Base-by-base conservation (phyloP, 495 filamentous ascomycete genomes). In the Penicillium fimorum region DNA sequence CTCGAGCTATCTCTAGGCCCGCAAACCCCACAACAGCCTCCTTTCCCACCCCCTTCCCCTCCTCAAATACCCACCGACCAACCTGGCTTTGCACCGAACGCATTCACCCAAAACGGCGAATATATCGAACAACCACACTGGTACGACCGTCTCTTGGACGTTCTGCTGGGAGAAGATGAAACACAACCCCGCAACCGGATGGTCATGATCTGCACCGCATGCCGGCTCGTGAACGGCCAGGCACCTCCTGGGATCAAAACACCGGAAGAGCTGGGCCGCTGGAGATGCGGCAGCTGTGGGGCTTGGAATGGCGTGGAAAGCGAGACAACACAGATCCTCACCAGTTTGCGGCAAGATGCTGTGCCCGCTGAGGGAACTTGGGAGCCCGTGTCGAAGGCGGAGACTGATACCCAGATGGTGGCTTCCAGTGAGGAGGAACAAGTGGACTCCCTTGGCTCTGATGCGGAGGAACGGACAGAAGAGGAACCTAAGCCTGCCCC, bases 81-180 rank as follows among this genome's bases (percentile, higher is more conserved):
- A 54, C 66, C 79, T 12, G 78, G 78, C 9, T 87, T 87, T 55
- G 84, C 85, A 0, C 83, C 85, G 0, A 87, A 87, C 53, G 82
- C 82, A 49, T 82, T 82, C 70, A 68, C 70, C 3, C 82, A 65
- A 63, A 67, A 66, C 13, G 73, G 68, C 3, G 70, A 74, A 66
- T 81, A 73, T 55, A 65, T 63, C 73, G 58, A 79, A 69, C 60
- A 81, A 41, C 74, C 85, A 35, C 83, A 86, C 57, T 97, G 95
- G 95, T 97, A 97, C 69, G 94, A 98, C 65, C 85, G 94, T 42
- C 82, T 98, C 32, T 71, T 97, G 38, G 94, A 98, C 65, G 85
- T 96, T 5, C 81, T 99, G 30, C 78, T 99, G 0, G 94, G 94
- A 22, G 94, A 99, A 70, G 94, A 99, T 61, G 94, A 99, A 72